phyloP scores from a whole-genome alignment of 1,139 yeast genomes.

The Eremothecium sinecaudum region DNA sequence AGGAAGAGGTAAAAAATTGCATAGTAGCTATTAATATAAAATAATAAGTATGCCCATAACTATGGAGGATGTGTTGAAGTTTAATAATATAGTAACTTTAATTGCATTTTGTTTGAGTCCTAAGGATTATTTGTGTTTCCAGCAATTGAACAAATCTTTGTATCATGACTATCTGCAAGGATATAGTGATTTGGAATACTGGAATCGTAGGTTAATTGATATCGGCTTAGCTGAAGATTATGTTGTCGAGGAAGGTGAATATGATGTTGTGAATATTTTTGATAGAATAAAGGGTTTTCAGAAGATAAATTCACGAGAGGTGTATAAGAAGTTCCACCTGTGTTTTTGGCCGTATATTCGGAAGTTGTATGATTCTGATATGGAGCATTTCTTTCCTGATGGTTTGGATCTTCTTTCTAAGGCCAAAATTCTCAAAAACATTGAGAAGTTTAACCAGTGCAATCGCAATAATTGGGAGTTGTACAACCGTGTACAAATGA shows the following conservation, averaged over 20 bases:
- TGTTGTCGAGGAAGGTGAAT: constrained; percentile 26
- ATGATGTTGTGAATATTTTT: constrained; percentile 17
- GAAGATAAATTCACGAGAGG: constrained; percentile 12
- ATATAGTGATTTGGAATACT: constrained; percentile 33
- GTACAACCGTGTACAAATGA: constrained; percentile 16
- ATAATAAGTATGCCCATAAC: constrained; percentile 4
- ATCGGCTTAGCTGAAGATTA: constrained; percentile 43
- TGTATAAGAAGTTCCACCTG: constrained; percentile 14
- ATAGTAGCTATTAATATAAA: not conserved
- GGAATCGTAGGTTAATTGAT: constrained; percentile 42
- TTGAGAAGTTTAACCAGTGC: constrained; percentile 18
- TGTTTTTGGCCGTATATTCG: constrained; percentile 19
- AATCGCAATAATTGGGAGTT: constrained; percentile 16
- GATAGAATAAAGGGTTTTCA: constrained; percentile 20
- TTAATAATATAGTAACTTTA: constrained; percentile 18
- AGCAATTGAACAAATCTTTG: constrained; percentile 24
- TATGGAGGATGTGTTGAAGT: constrained; percentile 25
- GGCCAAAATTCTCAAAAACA: constrained; percentile 20
- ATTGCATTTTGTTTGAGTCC: constrained; percentile 21
- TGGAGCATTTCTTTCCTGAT: constrained; percentile 22
- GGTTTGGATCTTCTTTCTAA: constrained; percentile 25
- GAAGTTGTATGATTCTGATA: constrained; percentile 18
- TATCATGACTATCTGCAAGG: constrained; percentile 32
- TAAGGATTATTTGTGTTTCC: constrained; percentile 31
- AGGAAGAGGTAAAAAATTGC: no score